A percentile compares a stretch with the other conserved stretches of the same genome.
Conservation (phyloP, 1,139 yeast species). For the Sugiyamaella grinbergsii region DNA sequence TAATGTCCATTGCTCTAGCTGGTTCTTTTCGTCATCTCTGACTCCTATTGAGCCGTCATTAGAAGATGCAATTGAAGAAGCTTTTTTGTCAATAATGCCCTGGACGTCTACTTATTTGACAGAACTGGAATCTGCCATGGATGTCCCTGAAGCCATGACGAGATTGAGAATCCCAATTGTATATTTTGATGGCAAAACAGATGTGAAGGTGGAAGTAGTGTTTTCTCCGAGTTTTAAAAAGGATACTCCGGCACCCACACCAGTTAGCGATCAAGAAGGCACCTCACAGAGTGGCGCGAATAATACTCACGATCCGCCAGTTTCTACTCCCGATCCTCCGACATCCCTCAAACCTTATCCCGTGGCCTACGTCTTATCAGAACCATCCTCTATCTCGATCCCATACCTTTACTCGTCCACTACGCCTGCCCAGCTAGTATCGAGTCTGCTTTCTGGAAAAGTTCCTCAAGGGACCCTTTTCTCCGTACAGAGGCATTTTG, state of each 20-base stretch:
- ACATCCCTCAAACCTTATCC: constrained; percentile 24
- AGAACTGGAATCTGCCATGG: constrained; percentile 39
- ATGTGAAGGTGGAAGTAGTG: constrained; percentile 33
- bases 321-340: neutral
- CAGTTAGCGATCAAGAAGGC: neutral
- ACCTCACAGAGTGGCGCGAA: constrained; percentile 11
- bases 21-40: constrained; percentile 43
- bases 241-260: neutral
- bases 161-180: constrained; percentile 36
- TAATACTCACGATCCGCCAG: neutral
- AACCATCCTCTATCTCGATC: constrained; percentile 26
- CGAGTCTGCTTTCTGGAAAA: constrained; percentile 35
- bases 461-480: constrained; percentile 37
- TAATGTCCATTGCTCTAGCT: constrained; percentile 38
- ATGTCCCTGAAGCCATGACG: constrained; percentile 41
- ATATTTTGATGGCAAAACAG: constrained; percentile 27
- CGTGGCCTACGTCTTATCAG: constrained; percentile 33
- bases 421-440: constrained; percentile 31
- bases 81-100: constrained; percentile 38
- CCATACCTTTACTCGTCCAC: constrained; percentile 32
- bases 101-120: constrained; percentile 41
- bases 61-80: constrained; percentile 36
- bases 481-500: constrained; percentile 36
- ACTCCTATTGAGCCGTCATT: constrained; percentile 43
- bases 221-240: constrained; percentile 36